phyloP scores from a whole-genome alignment of 192 early-diverging fungal genomes.

The Rhizophagus sp. region DNA sequence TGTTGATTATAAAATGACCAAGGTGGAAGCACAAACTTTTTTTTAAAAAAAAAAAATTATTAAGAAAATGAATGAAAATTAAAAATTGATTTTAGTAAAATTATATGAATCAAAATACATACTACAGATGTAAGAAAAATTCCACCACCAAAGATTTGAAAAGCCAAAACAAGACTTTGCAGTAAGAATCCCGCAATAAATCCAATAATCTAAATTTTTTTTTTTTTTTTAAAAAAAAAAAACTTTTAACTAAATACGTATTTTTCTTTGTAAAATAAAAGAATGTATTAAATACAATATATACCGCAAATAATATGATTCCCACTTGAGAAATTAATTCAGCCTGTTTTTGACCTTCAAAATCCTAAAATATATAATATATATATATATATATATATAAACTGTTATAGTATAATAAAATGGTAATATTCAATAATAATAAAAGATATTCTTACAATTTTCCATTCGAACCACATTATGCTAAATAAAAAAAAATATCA shows the following conservation, averaged over 20 bases:
- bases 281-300: neutral
- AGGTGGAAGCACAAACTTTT: conserved; percentile 13
- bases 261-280: neutral
- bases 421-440: neutral
- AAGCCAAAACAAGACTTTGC: conserved; percentile 2
- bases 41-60: neutral
- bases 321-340: conserved; percentile 12
- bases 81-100: neutral
- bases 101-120: neutral
- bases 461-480: neutral
- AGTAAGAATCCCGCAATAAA: conserved; percentile 9
- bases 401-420: neutral
- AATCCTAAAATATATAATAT: conserved; percentile 14
- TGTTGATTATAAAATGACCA: conserved; percentile 28
- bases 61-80: neutral
- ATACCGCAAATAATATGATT: conserved; percentile 13
- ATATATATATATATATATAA: neutral
- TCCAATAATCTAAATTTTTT: conserved; percentile 4
- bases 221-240: too few relatives aligned
- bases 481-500: too few relatives aligned
- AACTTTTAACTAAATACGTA: neutral
- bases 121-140: neutral
- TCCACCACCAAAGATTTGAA: conserved; percentile 12
- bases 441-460: neutral
- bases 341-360: conserved; percentile 24